Percentiles rank a stretch among this genome's conserved stretches.
Conservation (phyloP, 2,329 filamentous ascomycete species). For the Penicillium decumbens region DNA sequence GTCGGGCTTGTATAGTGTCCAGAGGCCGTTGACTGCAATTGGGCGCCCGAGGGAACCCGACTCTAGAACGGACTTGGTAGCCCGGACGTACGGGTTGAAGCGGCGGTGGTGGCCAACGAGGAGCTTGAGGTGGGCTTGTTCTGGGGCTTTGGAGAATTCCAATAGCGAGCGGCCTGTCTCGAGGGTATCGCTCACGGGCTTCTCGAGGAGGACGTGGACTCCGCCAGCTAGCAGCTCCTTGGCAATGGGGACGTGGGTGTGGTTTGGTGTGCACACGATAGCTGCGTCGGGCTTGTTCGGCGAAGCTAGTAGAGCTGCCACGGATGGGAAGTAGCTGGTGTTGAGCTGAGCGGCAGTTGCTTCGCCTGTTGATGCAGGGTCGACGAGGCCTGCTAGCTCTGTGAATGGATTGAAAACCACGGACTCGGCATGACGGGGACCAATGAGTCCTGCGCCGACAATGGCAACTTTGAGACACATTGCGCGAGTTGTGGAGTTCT, state of each 20-base stretch:
- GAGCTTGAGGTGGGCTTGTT: slow-evolving; percentile 37
- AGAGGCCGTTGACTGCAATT: slow-evolving; percentile 54
- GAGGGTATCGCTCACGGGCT: slow-evolving; percentile 48
- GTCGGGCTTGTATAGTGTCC: slow-evolving; percentile 50
- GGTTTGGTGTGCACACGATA: slow-evolving; percentile 58
- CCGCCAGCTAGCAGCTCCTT: slow-evolving; percentile 47
- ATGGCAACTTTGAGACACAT: slow-evolving; percentile 40
- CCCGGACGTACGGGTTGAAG: slow-evolving; percentile 55
- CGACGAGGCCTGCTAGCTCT: slow-evolving; percentile 45
- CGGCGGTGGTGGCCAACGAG: slow-evolving; percentile 57
- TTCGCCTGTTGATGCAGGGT: slow-evolving; percentile 41
- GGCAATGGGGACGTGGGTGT: slow-evolving; percentile 52
- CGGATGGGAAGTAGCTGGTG: slow-evolving; percentile 39
- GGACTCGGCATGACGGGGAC: slow-evolving; percentile 48
- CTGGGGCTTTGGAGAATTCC: slow-evolving; percentile 14
- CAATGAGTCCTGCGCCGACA: slow-evolving; percentile 49
- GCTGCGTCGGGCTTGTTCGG: slow-evolving; percentile 48
- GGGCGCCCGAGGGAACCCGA: slow-evolving; percentile 43
- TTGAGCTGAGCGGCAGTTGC: slow-evolving; percentile 35
- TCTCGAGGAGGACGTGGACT: slow-evolving; percentile 56
- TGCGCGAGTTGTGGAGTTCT: neutral
- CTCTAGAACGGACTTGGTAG: slow-evolving; percentile 46
- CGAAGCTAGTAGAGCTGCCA: slow-evolving; percentile 43
- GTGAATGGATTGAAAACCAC: slow-evolving; percentile 39
- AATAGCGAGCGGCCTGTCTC: slow-evolving; percentile 24